Conservation (phyloP, 2,329 filamentous ascomycete species). For the Parastagonospora avenae region DNA sequence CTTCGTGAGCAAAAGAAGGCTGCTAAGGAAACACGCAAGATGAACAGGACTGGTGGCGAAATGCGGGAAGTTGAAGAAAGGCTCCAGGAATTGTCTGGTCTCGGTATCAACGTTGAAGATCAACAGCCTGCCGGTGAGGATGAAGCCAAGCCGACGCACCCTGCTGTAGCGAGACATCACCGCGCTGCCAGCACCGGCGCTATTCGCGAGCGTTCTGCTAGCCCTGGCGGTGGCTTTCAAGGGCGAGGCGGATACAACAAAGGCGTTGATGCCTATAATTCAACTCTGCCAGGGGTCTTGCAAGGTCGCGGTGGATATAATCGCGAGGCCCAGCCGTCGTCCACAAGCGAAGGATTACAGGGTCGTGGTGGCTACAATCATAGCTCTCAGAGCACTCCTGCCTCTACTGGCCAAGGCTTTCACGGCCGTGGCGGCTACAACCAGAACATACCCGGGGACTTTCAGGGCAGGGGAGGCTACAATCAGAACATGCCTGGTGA, state of each 20-base stretch:
- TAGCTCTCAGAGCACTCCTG: constrained; percentile 21
- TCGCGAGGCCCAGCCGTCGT: constrained; percentile 21
- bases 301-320: constrained; percentile 40
- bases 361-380: constrained; percentile 21
- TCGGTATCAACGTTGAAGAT: constrained; percentile 44
- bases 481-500: constrained; percentile 32
- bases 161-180: constrained; percentile 34
- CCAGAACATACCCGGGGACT: constrained; percentile 31
- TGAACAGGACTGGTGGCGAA: constrained; percentile 22
- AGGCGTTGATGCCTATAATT: constrained; percentile 45
- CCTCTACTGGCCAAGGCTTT: constrained; percentile 22
- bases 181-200: constrained; percentile 36
- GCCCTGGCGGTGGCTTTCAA: constrained; percentile 36
- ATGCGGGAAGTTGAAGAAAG: constrained; percentile 35
- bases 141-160: constrained; percentile 35
- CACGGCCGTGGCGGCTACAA: constrained; percentile 41
- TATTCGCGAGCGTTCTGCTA: constrained; percentile 36
- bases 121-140: constrained; percentile 33
- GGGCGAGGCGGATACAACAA: constrained; percentile 41
- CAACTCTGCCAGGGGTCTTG: constrained; percentile 30
- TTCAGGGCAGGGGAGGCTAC: constrained; percentile 40
- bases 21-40: constrained; percentile 33
- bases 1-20: constrained; percentile 47
- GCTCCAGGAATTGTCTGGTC: constrained; percentile 35
- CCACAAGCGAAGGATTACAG: constrained; percentile 27